A percentile compares a stretch with the other conserved stretches of the same genome.
phyloP scores from a whole-genome alignment of 2,329 filamentous ascomycete genomes.

The Bimuria novae-zelandiae region DNA sequence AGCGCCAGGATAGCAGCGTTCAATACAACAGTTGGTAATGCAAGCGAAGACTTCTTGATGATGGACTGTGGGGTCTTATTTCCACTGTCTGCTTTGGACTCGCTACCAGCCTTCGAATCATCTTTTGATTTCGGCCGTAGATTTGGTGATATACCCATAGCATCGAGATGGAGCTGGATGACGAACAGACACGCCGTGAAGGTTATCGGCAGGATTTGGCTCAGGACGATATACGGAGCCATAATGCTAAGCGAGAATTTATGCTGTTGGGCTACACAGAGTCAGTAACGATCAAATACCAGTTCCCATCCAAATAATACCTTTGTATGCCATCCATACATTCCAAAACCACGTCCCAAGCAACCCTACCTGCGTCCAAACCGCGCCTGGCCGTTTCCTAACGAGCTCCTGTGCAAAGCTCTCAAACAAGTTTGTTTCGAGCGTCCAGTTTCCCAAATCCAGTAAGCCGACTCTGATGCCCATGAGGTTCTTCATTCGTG shows the following conservation, averaged over 20 bases:
- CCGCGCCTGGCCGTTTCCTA: slow-evolving; percentile 23
- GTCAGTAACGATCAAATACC: slow-evolving; percentile 3
- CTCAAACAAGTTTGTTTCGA: slow-evolving; percentile 32
- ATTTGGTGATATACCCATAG: slow-evolving; percentile 16
- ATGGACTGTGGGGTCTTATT: neutral
- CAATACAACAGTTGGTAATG: slow-evolving; percentile 33
- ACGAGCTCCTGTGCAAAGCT: slow-evolving; percentile 37
- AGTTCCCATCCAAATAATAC: slow-evolving; percentile 9
- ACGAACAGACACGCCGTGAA: slow-evolving; percentile 35
- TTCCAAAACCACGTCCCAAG: slow-evolving; percentile 38
- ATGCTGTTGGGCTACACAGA: slow-evolving; percentile 18
- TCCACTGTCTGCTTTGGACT: neutral
- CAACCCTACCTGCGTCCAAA: slow-evolving; percentile 33
- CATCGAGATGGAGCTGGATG: slow-evolving; percentile 30
- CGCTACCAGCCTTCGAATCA: neutral
- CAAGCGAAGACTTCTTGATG: slow-evolving; percentile 21
- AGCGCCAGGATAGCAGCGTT: slow-evolving; percentile 29
- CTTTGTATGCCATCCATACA: slow-evolving; percentile 34
- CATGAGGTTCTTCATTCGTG: slow-evolving; percentile 2
- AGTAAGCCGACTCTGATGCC: slow-evolving; percentile 1
- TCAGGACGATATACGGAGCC: slow-evolving; percentile 31
- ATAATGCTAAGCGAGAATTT: slow-evolving; percentile 15
- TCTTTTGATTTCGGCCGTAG: neutral
- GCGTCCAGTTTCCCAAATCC: slow-evolving; percentile 33
- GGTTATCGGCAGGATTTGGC: slow-evolving; percentile 35